Percentiles rank a stretch among this genome's conserved stretches.
Evolutionary conservation across 2,329 filamentous ascomycete species (phyloP).

Genomic region (Neoascochyta sp.): DNA sequence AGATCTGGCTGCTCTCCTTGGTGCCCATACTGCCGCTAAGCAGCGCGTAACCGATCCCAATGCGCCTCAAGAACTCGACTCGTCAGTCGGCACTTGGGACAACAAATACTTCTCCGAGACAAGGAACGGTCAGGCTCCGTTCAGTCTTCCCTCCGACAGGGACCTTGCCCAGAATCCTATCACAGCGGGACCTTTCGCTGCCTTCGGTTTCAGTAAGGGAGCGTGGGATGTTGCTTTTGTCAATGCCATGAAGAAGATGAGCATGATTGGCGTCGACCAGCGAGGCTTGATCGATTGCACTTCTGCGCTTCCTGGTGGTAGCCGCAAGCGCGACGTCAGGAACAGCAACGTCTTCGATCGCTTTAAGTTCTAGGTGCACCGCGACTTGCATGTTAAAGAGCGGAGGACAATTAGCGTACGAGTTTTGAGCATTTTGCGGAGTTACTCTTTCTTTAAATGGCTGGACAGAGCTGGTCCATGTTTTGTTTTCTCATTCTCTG

Average conservation of each 20-base stretch:
- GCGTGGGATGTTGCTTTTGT: constrained; percentile 34
- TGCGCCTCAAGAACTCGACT: constrained; percentile 28
- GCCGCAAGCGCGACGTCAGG: constrained; percentile 31
- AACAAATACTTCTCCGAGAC: constrained; percentile 37
- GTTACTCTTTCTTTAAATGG: background rate
- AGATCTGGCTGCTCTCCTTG: constrained; percentile 40
- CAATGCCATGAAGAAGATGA: constrained; percentile 36
- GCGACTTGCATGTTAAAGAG: background rate
- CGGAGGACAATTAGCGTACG: too few relatives aligned
- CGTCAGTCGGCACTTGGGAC: constrained; percentile 38
- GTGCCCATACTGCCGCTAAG: constrained; percentile 36
- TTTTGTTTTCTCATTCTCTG: too few relatives aligned
- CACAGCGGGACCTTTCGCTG: constrained; percentile 17
- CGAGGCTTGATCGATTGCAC: constrained; percentile 32
- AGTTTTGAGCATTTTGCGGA: constrained; percentile 1
- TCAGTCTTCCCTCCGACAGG: constrained; percentile 27
- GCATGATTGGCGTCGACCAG: constrained; percentile 30
- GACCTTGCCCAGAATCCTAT: constrained; percentile 22
- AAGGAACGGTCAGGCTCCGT: constrained; percentile 24
- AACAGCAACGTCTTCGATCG: constrained; percentile 25
- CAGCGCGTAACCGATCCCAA: constrained; percentile 27
- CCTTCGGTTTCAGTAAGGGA: constrained; percentile 24
- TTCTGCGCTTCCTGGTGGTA: constrained; percentile 28
- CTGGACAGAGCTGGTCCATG: too few relatives aligned
- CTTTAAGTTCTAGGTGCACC: constrained; percentile 8